Percentiles rank a stretch among this genome's conserved stretches.
Evolutionary conservation across 805 yeast genomes (phyloP).

Genomic region (Maudiozyma pseudohumilis): DNA sequence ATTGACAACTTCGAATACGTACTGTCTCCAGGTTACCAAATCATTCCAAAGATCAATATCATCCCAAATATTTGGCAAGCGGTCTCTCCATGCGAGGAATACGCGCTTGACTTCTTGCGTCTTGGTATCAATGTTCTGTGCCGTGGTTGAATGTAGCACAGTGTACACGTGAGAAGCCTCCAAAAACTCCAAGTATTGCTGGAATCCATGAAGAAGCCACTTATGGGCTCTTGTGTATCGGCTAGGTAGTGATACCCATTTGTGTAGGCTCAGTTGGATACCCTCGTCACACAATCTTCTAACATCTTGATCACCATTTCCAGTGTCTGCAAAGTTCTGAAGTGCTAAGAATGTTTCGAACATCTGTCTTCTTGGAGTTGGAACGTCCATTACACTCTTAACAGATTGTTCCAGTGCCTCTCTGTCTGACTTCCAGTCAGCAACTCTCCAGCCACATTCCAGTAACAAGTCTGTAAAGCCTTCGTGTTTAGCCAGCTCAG

Average conservation of each 20-base stretch:
- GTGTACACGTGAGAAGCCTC: constrained; percentile 94
- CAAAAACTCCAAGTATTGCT: constrained; percentile 93
- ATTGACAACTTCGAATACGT: constrained; percentile 92
- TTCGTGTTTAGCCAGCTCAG: constrained; percentile 95
- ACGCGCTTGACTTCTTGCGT: constrained; percentile 92
- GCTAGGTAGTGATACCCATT: constrained; percentile 84
- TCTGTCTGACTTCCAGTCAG: constrained; percentile 93
- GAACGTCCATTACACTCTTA: constrained; percentile 95
- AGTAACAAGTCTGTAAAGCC: constrained; percentile 88
- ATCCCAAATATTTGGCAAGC: constrained; percentile 94
- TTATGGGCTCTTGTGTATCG: constrained; percentile 75
- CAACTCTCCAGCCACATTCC: constrained; percentile 99
- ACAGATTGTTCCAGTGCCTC: constrained; percentile 92
- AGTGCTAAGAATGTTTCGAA: constrained; percentile 89
- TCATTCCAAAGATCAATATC: constrained; percentile 98
- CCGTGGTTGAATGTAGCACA: constrained; percentile 78
- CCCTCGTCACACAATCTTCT: constrained; percentile 91
- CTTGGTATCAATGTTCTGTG: constrained; percentile 83
- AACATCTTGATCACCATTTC: constrained; percentile 75
- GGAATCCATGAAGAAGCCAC: constrained; percentile 86
- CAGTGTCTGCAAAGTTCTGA: constrained; percentile 88
- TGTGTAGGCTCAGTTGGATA: constrained; percentile 79
- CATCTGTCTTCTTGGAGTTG: constrained; percentile 92
- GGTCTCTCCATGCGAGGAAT: constrained; percentile 94
- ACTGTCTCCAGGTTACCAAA: constrained; percentile 96